Base-by-base conservation (phyloP, 192 early-diverging fungal genomes). In the Coemansia sp. region DNA sequence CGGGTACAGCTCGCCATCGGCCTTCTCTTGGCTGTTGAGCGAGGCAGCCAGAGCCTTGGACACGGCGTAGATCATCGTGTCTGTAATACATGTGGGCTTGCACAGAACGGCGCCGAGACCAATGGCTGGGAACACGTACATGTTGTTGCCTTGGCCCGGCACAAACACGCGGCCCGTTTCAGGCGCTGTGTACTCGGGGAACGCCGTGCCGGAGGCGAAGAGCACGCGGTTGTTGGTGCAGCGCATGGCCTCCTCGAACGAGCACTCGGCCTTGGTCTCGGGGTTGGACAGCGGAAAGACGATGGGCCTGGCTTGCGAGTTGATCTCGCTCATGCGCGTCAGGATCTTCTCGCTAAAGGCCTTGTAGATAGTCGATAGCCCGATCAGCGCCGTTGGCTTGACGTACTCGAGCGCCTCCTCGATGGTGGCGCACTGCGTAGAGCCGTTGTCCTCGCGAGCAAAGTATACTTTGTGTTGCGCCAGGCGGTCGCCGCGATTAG, bases 101-200 rank as follows among this genome's bases (percentile, higher is more conserved):
- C 92, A 89, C 31, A 97, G 73, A 42, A 90, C 87, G 12, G 91
- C 77, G 60, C 96, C 96, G 24, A 96, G 85, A 5, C 96, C 96
- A 39, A 98, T 87, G 54, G 94, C 91, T n/a, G 96, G 96, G 88
- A 97, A 98, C 59, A 93, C 91, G 72, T 96, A 98, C 91, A 94
- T 94, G 83, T 96, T 96, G 84, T 96, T 95, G 49, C 92, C 94
- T 76, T 95, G 93, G 6, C 91, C 94, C 3, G 94, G 92, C 38
- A 90, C 61, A 8, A 58, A 60, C 27, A 46, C 64, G 36, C 78
- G 62, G 67, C 66, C 59, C 19, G 86, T 74, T 22, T 87, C 87
- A 0, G 74, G 78, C 22, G 91, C 75, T 2, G 77, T 86, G 68
- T 90, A 90, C 24, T 87, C 66, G 24, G 96, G 94, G 84, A 99